phyloP scores from a whole-genome alignment of 2,329 filamentous ascomycete species.

The Penicillium sp. region DNA sequence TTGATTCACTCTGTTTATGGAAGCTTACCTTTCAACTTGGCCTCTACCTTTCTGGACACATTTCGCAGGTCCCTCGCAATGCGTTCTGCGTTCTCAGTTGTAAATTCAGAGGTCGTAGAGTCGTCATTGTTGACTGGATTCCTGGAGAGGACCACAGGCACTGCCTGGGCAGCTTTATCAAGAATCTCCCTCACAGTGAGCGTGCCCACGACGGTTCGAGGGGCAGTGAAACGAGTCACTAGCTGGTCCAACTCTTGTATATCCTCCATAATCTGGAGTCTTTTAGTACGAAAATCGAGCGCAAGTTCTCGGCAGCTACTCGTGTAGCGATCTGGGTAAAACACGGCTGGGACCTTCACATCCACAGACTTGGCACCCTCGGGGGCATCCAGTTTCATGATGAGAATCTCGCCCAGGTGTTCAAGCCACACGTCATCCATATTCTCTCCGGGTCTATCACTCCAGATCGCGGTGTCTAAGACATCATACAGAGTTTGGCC shows the following conservation, averaged over 20 bases:
- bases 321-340: slow-evolving; percentile 66
- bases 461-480: slow-evolving; percentile 57
- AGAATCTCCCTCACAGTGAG: slow-evolving; percentile 37
- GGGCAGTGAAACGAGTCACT: slow-evolving; percentile 35
- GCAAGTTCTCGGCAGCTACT: slow-evolving; percentile 54
- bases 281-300: slow-evolving; percentile 49
- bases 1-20: background rate
- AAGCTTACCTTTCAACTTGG: slow-evolving; percentile 45
- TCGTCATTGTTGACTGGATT: slow-evolving; percentile 14
- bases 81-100: slow-evolving; percentile 29
- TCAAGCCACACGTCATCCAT: slow-evolving; percentile 54
- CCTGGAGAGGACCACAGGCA: slow-evolving; percentile 28
- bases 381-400: slow-evolving; percentile 49
- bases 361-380: slow-evolving; percentile 43
- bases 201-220: slow-evolving; percentile 21
- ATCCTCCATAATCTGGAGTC: slow-evolving; percentile 39
- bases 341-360: slow-evolving; percentile 57
- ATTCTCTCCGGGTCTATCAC: slow-evolving; percentile 41
- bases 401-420: slow-evolving; percentile 59
- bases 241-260: slow-evolving; percentile 37
- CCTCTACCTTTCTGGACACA: slow-evolving; percentile 44
- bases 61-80: slow-evolving; percentile 40
- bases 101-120: slow-evolving; percentile 20
- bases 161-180: slow-evolving; percentile 41
- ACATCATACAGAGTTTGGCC: slow-evolving; percentile 58